Conservation (phyloP, 2,329 filamentous ascomycete genomes). For the Sclerotinia trifoliorum region DNA sequence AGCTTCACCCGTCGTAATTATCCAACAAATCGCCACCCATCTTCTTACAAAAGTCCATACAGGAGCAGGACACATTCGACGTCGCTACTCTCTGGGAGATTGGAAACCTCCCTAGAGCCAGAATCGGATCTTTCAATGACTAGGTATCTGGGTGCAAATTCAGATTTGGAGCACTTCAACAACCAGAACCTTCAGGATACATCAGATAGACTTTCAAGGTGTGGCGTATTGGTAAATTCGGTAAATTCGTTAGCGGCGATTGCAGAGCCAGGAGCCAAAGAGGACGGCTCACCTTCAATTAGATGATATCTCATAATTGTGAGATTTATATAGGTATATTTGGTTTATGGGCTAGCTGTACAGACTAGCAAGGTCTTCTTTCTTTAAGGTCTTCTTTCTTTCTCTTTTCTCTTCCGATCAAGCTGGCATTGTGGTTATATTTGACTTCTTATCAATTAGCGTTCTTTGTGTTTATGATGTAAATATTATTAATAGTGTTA, state of each 20-base stretch:
- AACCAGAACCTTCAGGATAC: background rate
- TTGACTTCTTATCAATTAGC: background rate
- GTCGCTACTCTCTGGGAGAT: background rate
- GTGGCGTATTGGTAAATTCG: background rate
- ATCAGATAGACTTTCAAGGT: background rate
- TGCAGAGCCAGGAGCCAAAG: background rate
- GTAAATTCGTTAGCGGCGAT: background rate
- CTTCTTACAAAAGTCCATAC: background rate
- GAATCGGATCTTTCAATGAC: background rate
- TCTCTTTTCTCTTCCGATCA: background rate
- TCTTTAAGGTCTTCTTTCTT: background rate
- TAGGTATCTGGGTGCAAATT: background rate
- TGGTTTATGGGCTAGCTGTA: background rate
- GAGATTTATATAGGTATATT: background rate
- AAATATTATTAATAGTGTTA: too few species aligned
- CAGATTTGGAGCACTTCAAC: background rate
- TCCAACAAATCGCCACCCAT: background rate
- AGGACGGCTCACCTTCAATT: background rate
- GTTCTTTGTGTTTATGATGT: background rate
- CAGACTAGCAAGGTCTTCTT: background rate
- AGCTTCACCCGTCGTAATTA: background rate
- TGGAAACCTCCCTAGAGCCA: background rate
- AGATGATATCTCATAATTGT: background rate
- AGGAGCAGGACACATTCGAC: background rate
- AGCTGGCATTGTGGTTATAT: background rate